Conservation (phyloP, 768 basidiomycete genomes). For the Lentinula guzmanii region DNA sequence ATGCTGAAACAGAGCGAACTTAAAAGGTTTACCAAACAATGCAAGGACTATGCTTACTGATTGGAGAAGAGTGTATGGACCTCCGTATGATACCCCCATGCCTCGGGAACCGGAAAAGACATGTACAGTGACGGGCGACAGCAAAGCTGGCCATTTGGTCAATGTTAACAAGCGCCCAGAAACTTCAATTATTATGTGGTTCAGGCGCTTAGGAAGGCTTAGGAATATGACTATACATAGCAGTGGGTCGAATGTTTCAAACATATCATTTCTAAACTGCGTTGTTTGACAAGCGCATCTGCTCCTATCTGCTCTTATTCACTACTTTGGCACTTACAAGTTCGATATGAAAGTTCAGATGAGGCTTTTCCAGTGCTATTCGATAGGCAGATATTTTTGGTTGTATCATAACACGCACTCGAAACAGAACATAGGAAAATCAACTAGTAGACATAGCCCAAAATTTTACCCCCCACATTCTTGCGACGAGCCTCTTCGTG, state of each 20-base stretch:
- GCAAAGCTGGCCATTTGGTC: neutral
- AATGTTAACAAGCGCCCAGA: neutral
- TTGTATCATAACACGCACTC: too few species aligned
- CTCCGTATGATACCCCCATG: neutral
- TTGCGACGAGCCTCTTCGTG: conserved; percentile 99
- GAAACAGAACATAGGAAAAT: too few species aligned
- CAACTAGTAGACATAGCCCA: conserved; percentile 85
- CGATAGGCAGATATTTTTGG: too few species aligned
- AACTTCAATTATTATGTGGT: neutral
- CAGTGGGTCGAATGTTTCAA: too few species aligned
- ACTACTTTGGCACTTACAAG: too few species aligned
- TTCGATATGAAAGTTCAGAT: too few species aligned
- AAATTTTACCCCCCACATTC: conserved; percentile 93
- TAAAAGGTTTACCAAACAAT: neutral
- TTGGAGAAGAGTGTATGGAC: neutral
- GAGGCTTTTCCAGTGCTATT: too few species aligned
- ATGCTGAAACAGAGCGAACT: neutral
- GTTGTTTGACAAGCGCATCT: too few species aligned
- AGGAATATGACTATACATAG: too few species aligned
- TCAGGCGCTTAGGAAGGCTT: too few species aligned
- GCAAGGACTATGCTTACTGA: neutral
- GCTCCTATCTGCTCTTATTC: too few species aligned
- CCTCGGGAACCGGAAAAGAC: neutral
- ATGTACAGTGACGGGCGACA: neutral
- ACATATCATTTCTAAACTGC: too few species aligned